A percentile compares a stretch with the other conserved stretches of the same genome.
Conservation (phyloP, 2,329 filamentous ascomycete genomes). For the Fusarium cyanostomum region DNA sequence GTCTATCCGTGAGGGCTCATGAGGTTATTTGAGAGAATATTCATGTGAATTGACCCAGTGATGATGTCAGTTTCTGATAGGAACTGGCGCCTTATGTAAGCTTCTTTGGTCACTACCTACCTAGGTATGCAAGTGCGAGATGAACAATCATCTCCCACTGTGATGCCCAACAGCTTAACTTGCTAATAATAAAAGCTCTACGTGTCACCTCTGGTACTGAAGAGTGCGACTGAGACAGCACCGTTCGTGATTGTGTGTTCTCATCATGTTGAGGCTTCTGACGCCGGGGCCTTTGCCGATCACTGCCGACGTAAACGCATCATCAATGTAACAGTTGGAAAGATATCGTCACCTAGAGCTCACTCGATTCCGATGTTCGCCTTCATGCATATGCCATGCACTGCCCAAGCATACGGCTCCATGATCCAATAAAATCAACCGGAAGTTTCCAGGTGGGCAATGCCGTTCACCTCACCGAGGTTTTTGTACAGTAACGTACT, state of each 20-base stretch:
- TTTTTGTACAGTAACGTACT: neutral
- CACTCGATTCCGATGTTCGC: slow-evolving; percentile 17
- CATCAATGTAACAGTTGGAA: slow-evolving; percentile 4
- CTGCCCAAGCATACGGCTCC: neutral
- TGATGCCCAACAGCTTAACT: too few species aligned
- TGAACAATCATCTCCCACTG: too few species aligned
- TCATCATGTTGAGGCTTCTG: too few species aligned
- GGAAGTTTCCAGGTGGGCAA: neutral
- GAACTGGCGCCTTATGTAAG: slow-evolving; percentile 34
- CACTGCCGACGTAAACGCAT: slow-evolving; percentile 2
- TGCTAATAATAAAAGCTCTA: too few species aligned
- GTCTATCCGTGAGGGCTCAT: neutral
- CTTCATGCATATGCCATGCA: neutral
- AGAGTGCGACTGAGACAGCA: too few species aligned
- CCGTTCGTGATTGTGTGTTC: neutral
- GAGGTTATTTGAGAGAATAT: slow-evolving; percentile 9
- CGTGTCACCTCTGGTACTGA: too few species aligned
- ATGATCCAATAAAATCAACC: neutral
- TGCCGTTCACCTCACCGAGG: slow-evolving; percentile 16
- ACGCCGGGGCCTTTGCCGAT: slow-evolving; percentile 9
- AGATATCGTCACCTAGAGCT: slow-evolving; percentile 12
- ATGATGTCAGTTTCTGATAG: slow-evolving; percentile 29
- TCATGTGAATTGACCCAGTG: neutral
- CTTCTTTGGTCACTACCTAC: too few species aligned
- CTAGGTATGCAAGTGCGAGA: too few species aligned